Evolutionary conservation across 179 eudicot species (phyloP), one percentile per base, ranked within the genome.

Genomic region (Kewa caespitosa): DNA sequence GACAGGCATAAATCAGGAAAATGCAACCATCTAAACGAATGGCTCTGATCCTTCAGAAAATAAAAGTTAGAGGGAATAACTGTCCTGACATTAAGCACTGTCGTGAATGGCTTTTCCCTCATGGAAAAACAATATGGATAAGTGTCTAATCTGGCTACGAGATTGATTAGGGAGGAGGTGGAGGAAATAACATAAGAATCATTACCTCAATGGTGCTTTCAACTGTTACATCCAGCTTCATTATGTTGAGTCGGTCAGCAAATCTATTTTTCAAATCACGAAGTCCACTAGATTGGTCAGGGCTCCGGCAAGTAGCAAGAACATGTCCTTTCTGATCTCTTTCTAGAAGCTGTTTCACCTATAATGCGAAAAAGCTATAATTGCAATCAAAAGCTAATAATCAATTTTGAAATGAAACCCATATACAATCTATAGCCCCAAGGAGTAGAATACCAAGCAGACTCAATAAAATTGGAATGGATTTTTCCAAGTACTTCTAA

Each of bases 251-350:
- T 38, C 97, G 94, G 42, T 89, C 93, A 23, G 86, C 64, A 84
- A 85, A 93, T 79, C 70, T 87, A 38, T 67, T 73, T 84, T 90
- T 90, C 42, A 95, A 71, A 63, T 93, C 91, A 75, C 41, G 78
- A 82, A 95, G 93, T 48, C 90, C 99, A 32, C 85, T 74, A 73
- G 99, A 85, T 36, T 79, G 78, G 43, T 78, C 81, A 71, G 99
- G 99, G 84, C 83, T 85, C 34, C 97, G 93, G 69, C 99, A 95
- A 42, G 99, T 90, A 39, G 97, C 99, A 60, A 95, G 73, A 46
- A 95, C 93, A 48, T 86, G 89, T 46, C 93, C 97, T 65, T 83
- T 83, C 63, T 84, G 83, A 75, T 87, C 87, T 75, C 80, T 88
- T 82, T 89, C 92, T 78, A 95, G 80, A 82, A 95, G 86, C 50